phyloP scores from a whole-genome alignment of 176 grass and related monocot genomes.

The Puccinellia tenuiflora region DNA sequence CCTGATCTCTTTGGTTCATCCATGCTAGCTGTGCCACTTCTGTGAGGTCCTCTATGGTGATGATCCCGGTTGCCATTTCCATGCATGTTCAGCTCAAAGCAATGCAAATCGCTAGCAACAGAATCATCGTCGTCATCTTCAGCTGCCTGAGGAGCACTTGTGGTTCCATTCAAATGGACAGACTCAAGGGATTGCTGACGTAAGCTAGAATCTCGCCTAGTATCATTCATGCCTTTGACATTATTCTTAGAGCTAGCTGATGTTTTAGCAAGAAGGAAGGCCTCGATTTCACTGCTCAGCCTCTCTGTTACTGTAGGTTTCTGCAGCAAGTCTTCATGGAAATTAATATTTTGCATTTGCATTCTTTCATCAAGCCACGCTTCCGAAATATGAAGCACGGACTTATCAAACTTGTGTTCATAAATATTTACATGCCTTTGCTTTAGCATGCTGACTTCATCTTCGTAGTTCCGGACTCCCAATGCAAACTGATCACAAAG shows the following conservation, averaged over 20 bases:
- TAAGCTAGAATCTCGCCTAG: constrained; percentile 51
- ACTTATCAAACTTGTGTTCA: constrained; percentile 61
- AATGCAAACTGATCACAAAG: constrained; percentile 86
- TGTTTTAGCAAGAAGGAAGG: constrained; percentile 57
- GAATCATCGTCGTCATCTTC: constrained; percentile 81
- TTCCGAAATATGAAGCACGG: constrained; percentile 85
- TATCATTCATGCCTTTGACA: constrained; percentile 8
- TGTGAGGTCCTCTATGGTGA: constrained; percentile 26
- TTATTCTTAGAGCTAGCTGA: constrained; percentile 18
- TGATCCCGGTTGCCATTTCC: constrained; percentile 23
- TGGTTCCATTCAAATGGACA: constrained; percentile 79
- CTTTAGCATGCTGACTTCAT: constrained; percentile 76
- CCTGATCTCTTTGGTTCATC: constrained; percentile 39
- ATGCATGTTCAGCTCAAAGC: constrained; percentile 84
- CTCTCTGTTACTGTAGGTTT: constrained; percentile 53
- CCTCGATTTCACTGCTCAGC: constrained; percentile 68
- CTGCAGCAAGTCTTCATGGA: constrained; percentile 29
- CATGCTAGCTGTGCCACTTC: constrained; percentile 26
- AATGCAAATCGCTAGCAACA: constrained; percentile 71
- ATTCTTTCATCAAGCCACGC: constrained; percentile 95
- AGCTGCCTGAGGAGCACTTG: constrained; percentile 69
- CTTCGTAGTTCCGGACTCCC: constrained; percentile 82
- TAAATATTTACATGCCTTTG: constrained; percentile 62
- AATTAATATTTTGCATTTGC: constrained; percentile 69
- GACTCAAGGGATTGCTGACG: constrained; percentile 82